These are phyloP conservation scores for Polyporus tsugae DNA, from an alignment of 1,284 basidiomycete species.

Conservation along the genomic window DNA sequence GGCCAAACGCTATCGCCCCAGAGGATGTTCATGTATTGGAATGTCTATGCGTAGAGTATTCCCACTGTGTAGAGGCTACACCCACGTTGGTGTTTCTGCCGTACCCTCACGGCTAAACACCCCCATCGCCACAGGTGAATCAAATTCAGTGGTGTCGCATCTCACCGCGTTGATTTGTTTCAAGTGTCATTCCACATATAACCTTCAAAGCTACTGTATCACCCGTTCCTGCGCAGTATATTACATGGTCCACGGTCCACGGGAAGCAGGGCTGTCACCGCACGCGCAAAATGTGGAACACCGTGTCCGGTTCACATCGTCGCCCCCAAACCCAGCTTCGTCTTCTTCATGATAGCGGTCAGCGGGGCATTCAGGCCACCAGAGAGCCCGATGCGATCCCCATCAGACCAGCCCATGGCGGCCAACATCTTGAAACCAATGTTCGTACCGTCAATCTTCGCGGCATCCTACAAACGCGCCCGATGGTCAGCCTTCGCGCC, in stretches of 20 bases:
- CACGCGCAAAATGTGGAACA: not conserved
- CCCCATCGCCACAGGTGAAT: too few species aligned
- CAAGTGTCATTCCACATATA: not conserved
- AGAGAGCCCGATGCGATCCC: conserved; percentile 69
- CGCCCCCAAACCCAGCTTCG: conserved; percentile 78
- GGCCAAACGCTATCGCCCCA: too few species aligned
- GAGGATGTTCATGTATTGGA: too few species aligned
- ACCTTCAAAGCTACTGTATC: not conserved
- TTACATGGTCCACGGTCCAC: not conserved
- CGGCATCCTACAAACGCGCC: conserved; percentile 50
- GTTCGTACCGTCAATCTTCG: conserved; percentile 76
- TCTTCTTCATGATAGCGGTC: conserved; percentile 76
- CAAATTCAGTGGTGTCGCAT: not conserved
- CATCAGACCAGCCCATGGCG: conserved; percentile 82
- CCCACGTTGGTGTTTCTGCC: too few species aligned
- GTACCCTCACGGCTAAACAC: too few species aligned
- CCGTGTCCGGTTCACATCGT: conserved; percentile 29
- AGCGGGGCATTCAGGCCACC: conserved; percentile 72
- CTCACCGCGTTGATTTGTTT: not conserved
- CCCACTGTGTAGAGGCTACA: too few species aligned
- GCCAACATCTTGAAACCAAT: conserved; percentile 81
- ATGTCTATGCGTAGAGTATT: too few species aligned
- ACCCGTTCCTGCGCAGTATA: not conserved
- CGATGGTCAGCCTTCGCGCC: conserved; percentile 3
- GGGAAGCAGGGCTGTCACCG: not conserved